Conservation (phyloP, 2,329 filamentous ascomycete species). For the Cercospora beticola region DNA sequence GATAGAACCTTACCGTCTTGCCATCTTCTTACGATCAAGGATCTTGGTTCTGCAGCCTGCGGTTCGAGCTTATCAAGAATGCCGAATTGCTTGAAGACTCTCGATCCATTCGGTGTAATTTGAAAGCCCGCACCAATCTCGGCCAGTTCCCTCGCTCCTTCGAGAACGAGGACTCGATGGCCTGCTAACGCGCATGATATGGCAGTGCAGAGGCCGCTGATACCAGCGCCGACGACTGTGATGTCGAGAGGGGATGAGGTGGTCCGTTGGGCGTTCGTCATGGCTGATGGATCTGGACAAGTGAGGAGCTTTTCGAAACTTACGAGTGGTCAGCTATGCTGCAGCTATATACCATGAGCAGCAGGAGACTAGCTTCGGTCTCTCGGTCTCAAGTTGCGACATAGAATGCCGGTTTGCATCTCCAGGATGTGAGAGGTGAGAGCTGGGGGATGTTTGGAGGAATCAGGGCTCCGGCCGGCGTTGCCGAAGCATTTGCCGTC, state of each 20-base stretch:
- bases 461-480: constrained; percentile 2
- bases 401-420: background rate
- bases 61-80: constrained; percentile 47
- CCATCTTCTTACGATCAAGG: constrained; percentile 56
- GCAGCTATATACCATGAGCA: background rate
- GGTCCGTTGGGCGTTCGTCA: constrained; percentile 21
- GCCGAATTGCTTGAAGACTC: constrained; percentile 50
- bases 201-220: constrained; percentile 37
- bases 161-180: constrained; percentile 37
- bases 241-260: constrained; percentile 31
- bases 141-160: constrained; percentile 41
- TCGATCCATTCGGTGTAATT: constrained; percentile 46
- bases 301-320: background rate
- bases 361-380: background rate
- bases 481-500: constrained; percentile 8
- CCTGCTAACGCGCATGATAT: constrained; percentile 37
- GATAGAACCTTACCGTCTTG: constrained; percentile 50
- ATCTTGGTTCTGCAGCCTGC: constrained; percentile 47
- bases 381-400: background rate
- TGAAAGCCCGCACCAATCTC: constrained; percentile 57
- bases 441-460: background rate
- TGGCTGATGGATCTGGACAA: background rate
- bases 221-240: constrained; percentile 38
- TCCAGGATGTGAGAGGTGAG: background rate
- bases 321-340: background rate